These are phyloP conservation scores for Sugiyamaella paludigena DNA, from an alignment of 1,139 yeast genomes.

Conservation along the genomic window DNA sequence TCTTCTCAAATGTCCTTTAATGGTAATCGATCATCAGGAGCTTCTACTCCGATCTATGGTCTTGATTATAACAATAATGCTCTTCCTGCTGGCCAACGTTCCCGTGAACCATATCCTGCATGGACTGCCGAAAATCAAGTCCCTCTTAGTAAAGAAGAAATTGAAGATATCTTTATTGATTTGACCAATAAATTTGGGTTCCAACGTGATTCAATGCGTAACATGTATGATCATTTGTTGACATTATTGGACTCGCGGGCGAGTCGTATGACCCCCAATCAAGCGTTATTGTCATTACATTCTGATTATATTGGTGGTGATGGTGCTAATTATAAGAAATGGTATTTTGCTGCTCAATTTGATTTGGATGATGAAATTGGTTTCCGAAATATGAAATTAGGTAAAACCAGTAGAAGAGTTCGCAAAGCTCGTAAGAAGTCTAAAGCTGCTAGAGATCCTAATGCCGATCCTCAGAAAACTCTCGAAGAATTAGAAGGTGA, in stretches of 20 bases:
- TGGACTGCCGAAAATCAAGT: slow-evolving; percentile 93
- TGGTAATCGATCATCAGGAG: slow-evolving; percentile 87
- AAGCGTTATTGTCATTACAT: slow-evolving; percentile 86
- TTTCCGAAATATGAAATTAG: slow-evolving; percentile 74
- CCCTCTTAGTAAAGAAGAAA: slow-evolving; percentile 81
- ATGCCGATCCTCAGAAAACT: slow-evolving; percentile 49
- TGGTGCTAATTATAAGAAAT: slow-evolving; percentile 84
- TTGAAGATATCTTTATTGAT: slow-evolving; percentile 88
- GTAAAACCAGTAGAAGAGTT: slow-evolving; percentile 58
- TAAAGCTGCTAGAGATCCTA: slow-evolving; percentile 58
- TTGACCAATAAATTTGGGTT: slow-evolving; percentile 90
- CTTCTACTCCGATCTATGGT: slow-evolving; percentile 94
- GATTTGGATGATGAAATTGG: slow-evolving; percentile 83
- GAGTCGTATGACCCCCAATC: slow-evolving; percentile 95
- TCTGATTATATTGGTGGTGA: slow-evolving; percentile 98
- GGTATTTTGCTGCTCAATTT: slow-evolving; percentile 94
- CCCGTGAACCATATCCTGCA: slow-evolving; percentile 87
- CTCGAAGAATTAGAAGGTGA: slow-evolving; percentile 86
- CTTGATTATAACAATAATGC: slow-evolving; percentile 65
- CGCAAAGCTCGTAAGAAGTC: slow-evolving; percentile 56
- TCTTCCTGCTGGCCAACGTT: slow-evolving; percentile 40
- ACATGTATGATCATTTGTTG: slow-evolving; percentile 96
- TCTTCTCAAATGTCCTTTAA: slow-evolving; percentile 53
- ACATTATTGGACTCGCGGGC: slow-evolving; percentile 89
- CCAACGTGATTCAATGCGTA: slow-evolving; percentile 96